Evolutionary conservation across 2,329 filamentous ascomycete genomes (phyloP), one percentile per base, ranked within the genome.

Genomic region (Shiraia sp.): DNA sequence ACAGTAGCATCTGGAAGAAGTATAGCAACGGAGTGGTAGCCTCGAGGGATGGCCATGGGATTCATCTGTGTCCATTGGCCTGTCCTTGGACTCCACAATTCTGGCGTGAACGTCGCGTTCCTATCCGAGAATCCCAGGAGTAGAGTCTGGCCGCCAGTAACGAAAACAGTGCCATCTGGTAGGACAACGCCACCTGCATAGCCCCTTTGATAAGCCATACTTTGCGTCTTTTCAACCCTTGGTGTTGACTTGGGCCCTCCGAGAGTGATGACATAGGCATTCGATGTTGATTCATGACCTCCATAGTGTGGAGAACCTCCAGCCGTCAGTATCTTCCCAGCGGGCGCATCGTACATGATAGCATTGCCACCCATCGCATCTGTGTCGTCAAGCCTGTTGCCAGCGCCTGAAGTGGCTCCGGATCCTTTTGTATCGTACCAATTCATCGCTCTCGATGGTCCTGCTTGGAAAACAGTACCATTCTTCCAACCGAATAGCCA

Each of bases 281-380:
- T 71, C 5, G 61, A 63, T 0, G 72, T 73, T 1, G 74, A 73
- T 6, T 61, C 45, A n/a, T 65, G 64, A 36, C 72, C 50, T 19
- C 74, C 63, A 49, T 81, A 82, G 24, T 68, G 64, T 0, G 71
- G 63, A 1, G 74, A 62, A 7, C 79, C 80, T 8, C 80, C 80
- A 10, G 72, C 64, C 0, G 77, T 74, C 2, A 82, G 65, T 23
- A 82, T 81, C 58, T 81, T 80, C 23, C 80, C 80, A 1, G 31
- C 47, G 10, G 25, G 10, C 2, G 79, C 78, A 51, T 83, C 79
- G 49, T 77, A 83, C 79, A 83, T 82, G 46, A 79, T 72, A 4
- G 75, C 74, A 33, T 74, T 75, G 10, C 79, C 81, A 42, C 72
- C 75, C 80, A 83, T 83, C 2, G 78, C 64, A 46, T 81, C 72